Evolutionary conservation across 2,329 filamentous ascomycete genomes (phyloP), one percentile per base, ranked within the genome.

Genomic region (Diaporthe humulicola): DNA sequence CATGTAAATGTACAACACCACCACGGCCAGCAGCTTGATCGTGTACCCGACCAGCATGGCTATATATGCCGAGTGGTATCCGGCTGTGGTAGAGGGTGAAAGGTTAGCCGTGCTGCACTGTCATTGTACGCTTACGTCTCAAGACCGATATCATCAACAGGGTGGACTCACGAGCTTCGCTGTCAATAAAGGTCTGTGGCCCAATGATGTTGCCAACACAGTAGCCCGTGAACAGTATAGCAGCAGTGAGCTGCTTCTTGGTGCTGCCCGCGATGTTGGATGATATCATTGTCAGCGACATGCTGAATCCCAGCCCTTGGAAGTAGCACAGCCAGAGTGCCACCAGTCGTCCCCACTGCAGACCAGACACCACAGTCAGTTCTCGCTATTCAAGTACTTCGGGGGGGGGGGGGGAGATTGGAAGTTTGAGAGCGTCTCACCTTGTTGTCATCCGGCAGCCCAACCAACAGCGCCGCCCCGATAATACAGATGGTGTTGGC

Each of bases 401-500:
- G 40, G 30, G 14, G 7, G 10, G 36, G 8, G 2, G 28, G 33
- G 22, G 64, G 2, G 28, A 30, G 22, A 60, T 19, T 0, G 22
- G 38, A 12, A 40, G 42, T 14, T 19, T 5, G 15, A 17, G 40
- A 36, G 9, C 8, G 38, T 54, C 77, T 73, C 76, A 82, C 81
- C 79, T 89, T 89, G 76, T 89, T 88, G 50, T 78, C 77, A 28
- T 82, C 78, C 0, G 88, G 87, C 10, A 91, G 80, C 0, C 85
- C 88, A 4, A 90, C 88, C 3, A 91, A 83, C 25, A 90, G 78
- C 0, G 82, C 86, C 0, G 88, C 83, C 9, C 89, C 89, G 14
- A 89, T 70, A 77, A 91, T 90, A 77, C 89, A 91, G 38, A 90
- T 87, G 0, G 79, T 77, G 78, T 90, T 90, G 2, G 89, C 89